Evolutionary conservation across 2,329 filamentous ascomycete genomes (phyloP).

Genomic region (Penicillium hordei): DNA sequence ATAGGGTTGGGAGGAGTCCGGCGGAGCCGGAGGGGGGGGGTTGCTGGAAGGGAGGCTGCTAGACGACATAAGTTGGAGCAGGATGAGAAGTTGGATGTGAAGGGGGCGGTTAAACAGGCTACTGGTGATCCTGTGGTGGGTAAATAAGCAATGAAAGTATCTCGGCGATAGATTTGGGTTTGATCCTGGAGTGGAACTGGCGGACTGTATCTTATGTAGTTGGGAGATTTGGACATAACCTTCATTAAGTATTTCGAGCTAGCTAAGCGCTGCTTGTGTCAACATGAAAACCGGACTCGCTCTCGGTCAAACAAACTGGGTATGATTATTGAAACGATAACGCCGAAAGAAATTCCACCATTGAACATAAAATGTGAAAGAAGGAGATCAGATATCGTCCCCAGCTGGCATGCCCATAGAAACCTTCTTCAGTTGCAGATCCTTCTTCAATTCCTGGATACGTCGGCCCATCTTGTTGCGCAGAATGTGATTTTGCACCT

Average conservation of each 20-base stretch:
- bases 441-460: constrained; percentile 46
- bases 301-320: constrained; percentile 3
- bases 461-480: constrained; percentile 47
- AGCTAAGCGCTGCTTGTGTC: constrained; percentile 3
- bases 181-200: not conserved
- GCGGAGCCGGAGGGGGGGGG: constrained; percentile 17
- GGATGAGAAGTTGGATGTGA: constrained; percentile 32
- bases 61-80: constrained; percentile 29
- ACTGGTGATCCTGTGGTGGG: constrained; percentile 32
- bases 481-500: constrained; percentile 42
- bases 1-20: constrained; percentile 26
- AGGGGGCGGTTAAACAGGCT: constrained; percentile 27
- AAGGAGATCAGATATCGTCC: constrained; percentile 27
- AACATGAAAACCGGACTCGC: not conserved
- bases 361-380: constrained; percentile 30
- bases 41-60: constrained; percentile 20
- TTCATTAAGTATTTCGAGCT: constrained; percentile 7
- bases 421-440: constrained; percentile 46
- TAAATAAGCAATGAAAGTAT: not conserved
- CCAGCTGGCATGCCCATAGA: constrained; percentile 41
- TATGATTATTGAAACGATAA: constrained; percentile 2
- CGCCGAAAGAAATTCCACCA: not conserved
- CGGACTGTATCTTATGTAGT: too few relatives aligned
- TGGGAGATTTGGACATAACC: not conserved
- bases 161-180: not conserved